Base-by-base conservation (phyloP, 257 asterid species). In the Rubia yunnanensis region DNA sequence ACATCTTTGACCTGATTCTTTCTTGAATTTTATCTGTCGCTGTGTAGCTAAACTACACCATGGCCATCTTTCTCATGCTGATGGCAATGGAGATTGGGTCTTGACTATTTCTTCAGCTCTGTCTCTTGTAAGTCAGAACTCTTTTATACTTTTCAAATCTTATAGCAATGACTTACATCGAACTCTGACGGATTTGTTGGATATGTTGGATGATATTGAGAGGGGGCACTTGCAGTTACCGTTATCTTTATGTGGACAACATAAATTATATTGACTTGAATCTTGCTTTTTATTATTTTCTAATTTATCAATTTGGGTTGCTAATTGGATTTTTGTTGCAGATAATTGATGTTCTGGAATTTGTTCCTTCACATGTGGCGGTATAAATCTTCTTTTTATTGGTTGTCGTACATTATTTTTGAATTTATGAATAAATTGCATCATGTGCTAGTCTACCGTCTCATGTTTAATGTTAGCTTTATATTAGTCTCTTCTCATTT, bases 1-100 rank as follows among this genome's bases (percentile, higher is more conserved):
- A 63, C 35, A 60, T 63, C 11, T 32, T 55, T 26, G 17, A 30
- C 27, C 35, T 30, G 39, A 58, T 58, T 58, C 67, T 80, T 66
- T 61, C 73, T 64, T 60, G 74, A 38, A 20, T 70, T 71, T 60
- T 74, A 72, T 53, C 39, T 23, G 55, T 65, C 49, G 65, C 48
- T 73, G 66, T 59, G 70, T 69, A 92, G 99, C 97, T 59, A 89
- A 82, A 80, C 72, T 89, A 83, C 96, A 92, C 72, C 99, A 85
- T 63, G 99, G 99, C 69, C 95, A 84, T 74, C 94, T 92, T 60
- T 73, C 96, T 7, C 84, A 92, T 70, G 99, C 95, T 73, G 97
- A 92, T 75, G 96, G 97, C 67, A 89, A 92, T 54, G 99, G 95
- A 71, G 99, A 92, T 73, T 92, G 99, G 99, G 97, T 89, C 75